Percentiles rank a stretch among this genome's conserved stretches.
Conservation (phyloP, 371 early-diverging fungal genomes). For the Catenaria anguillulae region DNA sequence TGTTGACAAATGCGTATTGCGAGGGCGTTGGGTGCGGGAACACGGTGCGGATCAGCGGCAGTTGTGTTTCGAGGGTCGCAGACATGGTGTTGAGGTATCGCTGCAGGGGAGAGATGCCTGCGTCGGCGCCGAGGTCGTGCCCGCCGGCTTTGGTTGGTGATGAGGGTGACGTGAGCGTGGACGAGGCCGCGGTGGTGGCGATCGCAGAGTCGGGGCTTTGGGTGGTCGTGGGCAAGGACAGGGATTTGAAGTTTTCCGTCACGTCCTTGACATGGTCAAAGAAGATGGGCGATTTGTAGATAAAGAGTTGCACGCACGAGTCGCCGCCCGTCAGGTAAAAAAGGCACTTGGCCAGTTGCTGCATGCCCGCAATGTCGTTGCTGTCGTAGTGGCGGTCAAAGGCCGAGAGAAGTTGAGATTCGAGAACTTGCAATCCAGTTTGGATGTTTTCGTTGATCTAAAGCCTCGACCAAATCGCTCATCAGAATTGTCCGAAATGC, state of each 20-base stretch:
- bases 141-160: background rate
- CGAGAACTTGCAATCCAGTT: conserved; percentile 26
- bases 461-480: too few species aligned
- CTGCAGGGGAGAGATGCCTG: background rate
- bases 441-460: background rate
- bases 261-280: conserved; percentile 50
- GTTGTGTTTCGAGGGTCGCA: background rate
- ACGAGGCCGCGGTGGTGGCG: background rate
- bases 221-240: background rate
- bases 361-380: conserved; percentile 49
- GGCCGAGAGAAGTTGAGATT: conserved; percentile 53
- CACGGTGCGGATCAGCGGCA: conserved; percentile 36
- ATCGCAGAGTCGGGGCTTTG: background rate
- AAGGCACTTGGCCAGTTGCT: conserved; percentile 17
- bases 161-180: background rate
- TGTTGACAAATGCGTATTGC: conserved; percentile 32
- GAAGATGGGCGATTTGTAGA: conserved; percentile 72
- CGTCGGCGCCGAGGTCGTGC: background rate
- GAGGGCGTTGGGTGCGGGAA: conserved; percentile 30
- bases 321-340: conserved; percentile 52
- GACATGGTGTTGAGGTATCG: conserved; percentile 7
- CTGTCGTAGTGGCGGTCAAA: conserved; percentile 67
- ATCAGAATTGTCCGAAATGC: too few species aligned
- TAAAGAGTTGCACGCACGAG: conserved; percentile 59
- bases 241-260: conserved; percentile 39